Base-by-base conservation (phyloP, 2,329 filamentous ascomycete genomes). In the Nothophoma quercina region DNA sequence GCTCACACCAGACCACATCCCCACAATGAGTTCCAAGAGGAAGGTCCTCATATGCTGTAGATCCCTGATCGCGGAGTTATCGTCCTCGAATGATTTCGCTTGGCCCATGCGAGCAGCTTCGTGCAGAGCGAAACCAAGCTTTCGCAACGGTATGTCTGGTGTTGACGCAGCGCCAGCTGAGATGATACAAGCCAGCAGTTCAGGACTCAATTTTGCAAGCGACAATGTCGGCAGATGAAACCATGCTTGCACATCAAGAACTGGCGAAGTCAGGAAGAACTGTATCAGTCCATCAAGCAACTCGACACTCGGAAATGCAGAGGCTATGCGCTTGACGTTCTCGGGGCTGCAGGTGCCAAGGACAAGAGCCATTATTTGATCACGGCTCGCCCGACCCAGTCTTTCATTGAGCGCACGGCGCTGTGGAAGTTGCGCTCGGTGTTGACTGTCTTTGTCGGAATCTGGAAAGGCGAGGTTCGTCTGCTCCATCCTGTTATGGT, bases 331-430 rank as follows among this genome's bases (percentile, higher is more conserved):
- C 53, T 59, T 60, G 67, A 80, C 71, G 72, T 81, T 73, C 71
- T 81, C 62, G 2, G 74, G 73, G 38, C 81, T 82, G 60, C 83
- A 87, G 4, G 82, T 85, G 41, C 80, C 79, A 28, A 90, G 74
- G 1, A 90, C 82, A 51, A 89, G 79, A 9, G 83, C 85, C 48
- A 91, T 75, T 1, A 89, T 80, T 38, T 80, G 81, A 68, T 91
- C 88, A 23, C 78, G 72, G 16, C 75, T 75, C 2, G 71, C 74
- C 34, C 74, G 72, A 15, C 72, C 68, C 3, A 80, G 60, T 26
- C 72, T 73, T 49, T 79, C 77, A 32, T 70, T 69, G 5, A 75
- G 75, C 2, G 76, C 74, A 22, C 77, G 67, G n/a, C 75, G 68
- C 22, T 62, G 56, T n/a, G 58, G 49, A 3, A 68, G 56, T 36